These are phyloP conservation scores for Verticillium isaacii DNA, from an alignment of 2,329 filamentous ascomycete species.

Conservation along the genomic window DNA sequence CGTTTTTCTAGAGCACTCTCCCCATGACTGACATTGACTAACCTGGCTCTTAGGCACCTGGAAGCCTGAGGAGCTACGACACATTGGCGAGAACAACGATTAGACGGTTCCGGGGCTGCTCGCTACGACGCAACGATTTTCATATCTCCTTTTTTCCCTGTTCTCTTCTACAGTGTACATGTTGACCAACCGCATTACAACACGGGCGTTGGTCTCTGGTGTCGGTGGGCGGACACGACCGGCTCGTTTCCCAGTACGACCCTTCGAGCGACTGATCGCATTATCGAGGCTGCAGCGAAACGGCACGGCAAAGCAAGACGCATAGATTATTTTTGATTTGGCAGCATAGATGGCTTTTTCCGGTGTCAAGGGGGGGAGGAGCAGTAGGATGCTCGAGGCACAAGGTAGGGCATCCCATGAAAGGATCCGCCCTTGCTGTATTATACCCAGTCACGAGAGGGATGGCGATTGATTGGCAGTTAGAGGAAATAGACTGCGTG, in stretches of 20 bases:
- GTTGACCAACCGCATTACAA: not conserved
- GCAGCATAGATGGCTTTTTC: not conserved
- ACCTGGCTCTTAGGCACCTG: constrained; percentile 53
- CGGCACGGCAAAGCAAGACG: not conserved
- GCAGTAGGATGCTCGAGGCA: not conserved
- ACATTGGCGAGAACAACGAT: constrained; percentile 52
- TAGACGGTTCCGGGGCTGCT: constrained; percentile 9
- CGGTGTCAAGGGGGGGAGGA: not conserved
- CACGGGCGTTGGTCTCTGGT: not conserved
- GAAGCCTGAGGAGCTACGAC: constrained; percentile 68
- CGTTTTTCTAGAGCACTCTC: constrained; percentile 16
- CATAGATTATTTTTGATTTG: not conserved
- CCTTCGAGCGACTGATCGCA: not conserved
- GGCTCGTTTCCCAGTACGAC: not conserved
- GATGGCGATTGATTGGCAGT: not conserved
- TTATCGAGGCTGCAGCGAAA: not conserved
- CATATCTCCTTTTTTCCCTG: constrained; percentile 4
- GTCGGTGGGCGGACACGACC: not conserved
- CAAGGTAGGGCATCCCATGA: not conserved
- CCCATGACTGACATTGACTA: not conserved
- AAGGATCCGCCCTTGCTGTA: not conserved
- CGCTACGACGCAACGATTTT: not conserved
- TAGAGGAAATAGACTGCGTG: too few species aligned
- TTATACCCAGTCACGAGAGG: not conserved
- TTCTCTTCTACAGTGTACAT: constrained; percentile 1